Evolutionary conservation across 73 alveolate genomes (phyloP).

Genomic region (Tetrahymena borealis): DNA sequence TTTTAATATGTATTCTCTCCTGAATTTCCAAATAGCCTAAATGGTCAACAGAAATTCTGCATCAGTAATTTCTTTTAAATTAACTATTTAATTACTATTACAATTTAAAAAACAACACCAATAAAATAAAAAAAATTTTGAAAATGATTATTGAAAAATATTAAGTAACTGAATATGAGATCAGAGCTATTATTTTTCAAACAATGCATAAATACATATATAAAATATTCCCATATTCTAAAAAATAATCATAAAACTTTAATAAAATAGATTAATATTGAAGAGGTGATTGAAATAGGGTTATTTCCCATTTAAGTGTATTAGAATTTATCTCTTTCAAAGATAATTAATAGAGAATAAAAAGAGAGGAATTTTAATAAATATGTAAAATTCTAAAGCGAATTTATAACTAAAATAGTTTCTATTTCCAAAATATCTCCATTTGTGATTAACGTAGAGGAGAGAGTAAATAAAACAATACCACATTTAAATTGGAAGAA

Average conservation of each 20-base stretch:
- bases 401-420: not conserved
- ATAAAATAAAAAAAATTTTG: no score
- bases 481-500: not conserved
- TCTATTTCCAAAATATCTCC: not conserved
- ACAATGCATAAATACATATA: not conserved
- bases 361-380: not conserved
- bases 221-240: not conserved
- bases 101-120: no score
- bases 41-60: not conserved
- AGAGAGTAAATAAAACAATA: not conserved
- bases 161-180: no score
- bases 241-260: not conserved
- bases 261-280: not conserved
- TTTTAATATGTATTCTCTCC: not conserved
- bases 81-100: no score
- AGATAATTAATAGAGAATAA: not conserved
- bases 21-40: not conserved
- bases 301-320: not conserved
- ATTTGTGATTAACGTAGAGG: not conserved
- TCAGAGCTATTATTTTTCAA: no score
- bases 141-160: no score
- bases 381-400: not conserved
- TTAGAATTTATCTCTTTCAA: not conserved
- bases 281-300: not conserved
- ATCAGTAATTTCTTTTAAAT: not conserved